These are phyloP conservation scores for Colletotrichum sp. DNA, from an alignment of 2,329 filamentous ascomycete genomes.

Conservation along the genomic window DNA sequence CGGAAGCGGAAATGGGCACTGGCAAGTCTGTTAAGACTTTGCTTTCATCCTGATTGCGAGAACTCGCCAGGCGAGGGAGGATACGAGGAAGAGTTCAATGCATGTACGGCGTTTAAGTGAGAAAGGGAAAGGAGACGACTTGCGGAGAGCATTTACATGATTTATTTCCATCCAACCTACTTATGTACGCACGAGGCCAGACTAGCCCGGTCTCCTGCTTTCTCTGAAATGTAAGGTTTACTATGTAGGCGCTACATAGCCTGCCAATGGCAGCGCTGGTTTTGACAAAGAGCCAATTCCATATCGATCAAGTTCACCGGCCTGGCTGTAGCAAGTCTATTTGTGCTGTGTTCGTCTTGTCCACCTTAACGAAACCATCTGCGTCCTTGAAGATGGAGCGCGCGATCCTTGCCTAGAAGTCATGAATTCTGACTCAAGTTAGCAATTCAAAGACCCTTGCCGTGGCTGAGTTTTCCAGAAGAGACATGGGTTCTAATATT, in stretches of 20 bases:
- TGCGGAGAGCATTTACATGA: neutral
- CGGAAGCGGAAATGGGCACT: neutral
- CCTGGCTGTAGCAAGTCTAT: neutral
- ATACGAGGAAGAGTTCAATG: neutral
- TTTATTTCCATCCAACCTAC: neutral
- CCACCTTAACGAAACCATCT: neutral
- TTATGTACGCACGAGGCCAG: neutral
- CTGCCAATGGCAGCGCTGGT: neutral
- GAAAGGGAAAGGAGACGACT: neutral
- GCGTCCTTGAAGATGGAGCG: neutral
- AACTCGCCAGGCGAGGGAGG: neutral
- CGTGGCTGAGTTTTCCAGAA: neutral
- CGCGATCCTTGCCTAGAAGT: neutral
- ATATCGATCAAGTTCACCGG: neutral
- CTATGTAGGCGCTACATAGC: neutral
- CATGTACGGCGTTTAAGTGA: conserved; percentile 10
- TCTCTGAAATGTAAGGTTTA: neutral
- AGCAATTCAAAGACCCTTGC: neutral
- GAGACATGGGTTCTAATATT: neutral
- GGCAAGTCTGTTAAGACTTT: neutral
- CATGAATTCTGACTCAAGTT: neutral
- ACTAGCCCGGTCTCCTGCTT: neutral
- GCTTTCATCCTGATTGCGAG: neutral
- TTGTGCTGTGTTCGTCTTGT: neutral
- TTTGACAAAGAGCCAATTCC: neutral